phyloP scores from a whole-genome alignment of 371 early-diverging fungal species.

The Mucor plumbeus region DNA sequence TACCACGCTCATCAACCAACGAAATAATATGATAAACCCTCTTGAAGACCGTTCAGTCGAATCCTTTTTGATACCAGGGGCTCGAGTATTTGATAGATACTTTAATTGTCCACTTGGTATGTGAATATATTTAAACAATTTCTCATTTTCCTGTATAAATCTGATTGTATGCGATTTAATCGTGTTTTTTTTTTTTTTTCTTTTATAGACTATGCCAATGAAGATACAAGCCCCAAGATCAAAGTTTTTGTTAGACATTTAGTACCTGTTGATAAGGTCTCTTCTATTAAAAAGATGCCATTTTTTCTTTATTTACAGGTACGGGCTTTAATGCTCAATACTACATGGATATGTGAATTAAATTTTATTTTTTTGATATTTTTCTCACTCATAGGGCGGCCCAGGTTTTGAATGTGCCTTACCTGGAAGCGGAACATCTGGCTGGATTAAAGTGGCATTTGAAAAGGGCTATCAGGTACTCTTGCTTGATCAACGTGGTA shows the following conservation, averaged over 20 bases:
- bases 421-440: slow-evolving; percentile 54
- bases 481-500: slow-evolving; percentile 77
- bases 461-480: slow-evolving; percentile 70
- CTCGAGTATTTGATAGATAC: slow-evolving; percentile 63
- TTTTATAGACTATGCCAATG: slow-evolving; percentile 45
- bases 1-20: slow-evolving; percentile 3
- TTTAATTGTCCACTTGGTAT: slow-evolving; percentile 62
- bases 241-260: slow-evolving; percentile 65
- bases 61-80: slow-evolving; percentile 61
- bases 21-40: slow-evolving; percentile 20
- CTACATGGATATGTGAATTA: neutral
- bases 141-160: neutral
- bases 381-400: slow-evolving; percentile 47
- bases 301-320: slow-evolving; percentile 68
- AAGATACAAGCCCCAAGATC: slow-evolving; percentile 35
- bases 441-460: slow-evolving; percentile 71
- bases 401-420: slow-evolving; percentile 65
- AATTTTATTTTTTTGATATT: neutral
- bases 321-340: slow-evolving; percentile 1
- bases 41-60: slow-evolving; percentile 52
- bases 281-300: slow-evolving; percentile 54
- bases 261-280: slow-evolving; percentile 56
- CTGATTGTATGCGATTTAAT: too few relatives aligned
- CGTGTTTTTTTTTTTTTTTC: neutral
- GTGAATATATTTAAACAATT: neutral